Base-by-base conservation (phyloP, 768 basidiomycete genomes). In the Termitomyces sp. region DNA sequence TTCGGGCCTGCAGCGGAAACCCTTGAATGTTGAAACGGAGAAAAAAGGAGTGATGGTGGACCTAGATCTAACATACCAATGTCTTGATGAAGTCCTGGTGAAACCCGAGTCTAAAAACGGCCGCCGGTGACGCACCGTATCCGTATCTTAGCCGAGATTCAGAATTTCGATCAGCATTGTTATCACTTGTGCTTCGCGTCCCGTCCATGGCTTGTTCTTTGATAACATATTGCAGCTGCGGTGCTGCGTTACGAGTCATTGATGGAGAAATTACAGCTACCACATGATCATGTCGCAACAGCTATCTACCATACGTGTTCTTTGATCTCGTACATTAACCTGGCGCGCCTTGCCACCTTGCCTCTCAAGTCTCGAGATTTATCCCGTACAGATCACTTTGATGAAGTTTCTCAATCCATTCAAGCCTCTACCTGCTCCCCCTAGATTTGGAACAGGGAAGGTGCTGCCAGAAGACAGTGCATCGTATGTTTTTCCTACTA, bases 401-500 rank as follows among this genome's bases (percentile, higher is more conserved):
- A 68, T 69, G 70, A 65, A 58, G 53, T 58, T 71, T 34, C 34
- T 37, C 54, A 76, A 78, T 58, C 71, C 72, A 6, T 71, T 78
- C 41, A 64, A 68, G 42, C 76, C 75, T 10, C 53, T 68, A 0
- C 78, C 80, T 24, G 80, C 78, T 1, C 77, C 79, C 9, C 78
- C 80, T 26, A 77, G 61, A 3, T 82, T 82, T 62, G 79, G 76
- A 7, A 50, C 63, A 49, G 79, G 73, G 35, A 76, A 72, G 48
- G 64, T 73, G n/a, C 58, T 81, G 5, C 80, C 80, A 17, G 78
- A 81, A 58, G 51, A 40, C n/a, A 49, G 49, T 2, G 70, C 73
- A 15, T 68, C 73, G 76, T 77, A 57, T 48, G 74, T 48, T 24
- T 43, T 34, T n/a, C 26, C 28, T 22, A 26, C 5, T 2, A 32